These are phyloP conservation scores for Fusarium cicatricum DNA, from an alignment of 2,329 filamentous ascomycete species.

Conservation along the genomic window DNA sequence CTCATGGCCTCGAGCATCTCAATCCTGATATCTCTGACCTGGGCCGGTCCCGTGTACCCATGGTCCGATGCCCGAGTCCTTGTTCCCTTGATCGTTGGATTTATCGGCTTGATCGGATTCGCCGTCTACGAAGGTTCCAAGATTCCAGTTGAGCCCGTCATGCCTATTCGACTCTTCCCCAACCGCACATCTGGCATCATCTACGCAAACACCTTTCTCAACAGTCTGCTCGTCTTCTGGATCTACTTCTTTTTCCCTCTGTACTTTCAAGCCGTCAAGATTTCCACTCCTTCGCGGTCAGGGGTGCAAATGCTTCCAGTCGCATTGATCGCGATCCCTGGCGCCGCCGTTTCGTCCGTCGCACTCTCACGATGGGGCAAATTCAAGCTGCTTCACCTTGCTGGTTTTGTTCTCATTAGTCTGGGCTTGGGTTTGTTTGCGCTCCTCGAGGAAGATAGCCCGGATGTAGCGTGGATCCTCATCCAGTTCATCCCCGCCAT, in stretches of 20 bases:
- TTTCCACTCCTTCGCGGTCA: conserved; percentile 43
- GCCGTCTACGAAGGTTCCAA: conserved; percentile 33
- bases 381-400: conserved; percentile 48
- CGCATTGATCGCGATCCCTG: conserved; percentile 42
- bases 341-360: conserved; percentile 38
- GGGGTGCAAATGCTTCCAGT: conserved; percentile 47
- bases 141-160: conserved; percentile 36
- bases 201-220: conserved; percentile 37
- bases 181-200: conserved; percentile 35
- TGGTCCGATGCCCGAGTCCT: conserved; percentile 54
- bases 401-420: conserved; percentile 49
- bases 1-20: conserved; percentile 51
- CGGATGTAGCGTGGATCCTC: conserved; percentile 49
- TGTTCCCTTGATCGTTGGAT: conserved; percentile 49
- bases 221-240: conserved; percentile 45
- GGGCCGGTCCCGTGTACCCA: conserved; percentile 51
- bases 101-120: conserved; percentile 28
- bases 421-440: conserved; percentile 54
- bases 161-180: conserved; percentile 37
- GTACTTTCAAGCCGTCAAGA: conserved; percentile 55
- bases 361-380: conserved; percentile 45
- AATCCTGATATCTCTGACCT: conserved; percentile 55
- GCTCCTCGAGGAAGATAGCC: conserved; percentile 46
- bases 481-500: conserved; percentile 51
- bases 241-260: conserved; percentile 53